Base-by-base conservation (phyloP, 495 filamentous ascomycete genomes). In the Opeltia flavorubescens region DNA sequence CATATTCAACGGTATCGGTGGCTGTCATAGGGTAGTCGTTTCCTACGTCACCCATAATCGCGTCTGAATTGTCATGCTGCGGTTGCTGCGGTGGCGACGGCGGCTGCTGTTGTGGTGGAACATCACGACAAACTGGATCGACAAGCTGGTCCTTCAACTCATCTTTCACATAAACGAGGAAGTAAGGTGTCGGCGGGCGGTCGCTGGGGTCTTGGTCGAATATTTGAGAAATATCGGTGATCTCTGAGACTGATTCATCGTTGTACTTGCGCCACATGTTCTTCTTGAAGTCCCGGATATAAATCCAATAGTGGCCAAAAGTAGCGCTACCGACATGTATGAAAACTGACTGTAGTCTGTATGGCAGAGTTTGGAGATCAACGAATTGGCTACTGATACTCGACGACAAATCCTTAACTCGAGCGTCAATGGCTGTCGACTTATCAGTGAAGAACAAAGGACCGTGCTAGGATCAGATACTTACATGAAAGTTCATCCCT, bases 271-370 rank as follows among this genome's bases (percentile, higher is more conserved):
- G 81, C 87, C 91, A 98, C 38, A 89, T 64, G 15, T 81, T 68
- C 29, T 74, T 70, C 45, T 77, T 69, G 60, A 93, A 94, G 61
- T 96, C 91, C 58, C 78, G 81, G 54, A 98, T 94, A 71, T 88
- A 95, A 48, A 95, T 87, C 77, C 85, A 99, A 66, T 95, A 99
- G 61, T 98, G 91, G 1, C 91, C 91, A 42, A 81, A 83, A 15
- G 62, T 66, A 2, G 71, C 75, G 31, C 67, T 71, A 6, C 76
- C 93, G 4, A 80, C 75, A 57, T 99, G 93, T 43, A 95, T 85
- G 60, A 96, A 89, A 18, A 95, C 83, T 0, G 91, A 84, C 47
- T 93, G 85, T 11, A 99, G 76, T n/a, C 74, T 77, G 60, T 95
- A 99, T 2, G 77, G 70, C 20, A 84, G 60, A 20, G 76, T 59